A percentile compares a stretch with the other conserved stretches of the same genome.
Evolutionary conservation across 2,329 filamentous ascomycete species (phyloP).

Genomic region (Periconia sp.): DNA sequence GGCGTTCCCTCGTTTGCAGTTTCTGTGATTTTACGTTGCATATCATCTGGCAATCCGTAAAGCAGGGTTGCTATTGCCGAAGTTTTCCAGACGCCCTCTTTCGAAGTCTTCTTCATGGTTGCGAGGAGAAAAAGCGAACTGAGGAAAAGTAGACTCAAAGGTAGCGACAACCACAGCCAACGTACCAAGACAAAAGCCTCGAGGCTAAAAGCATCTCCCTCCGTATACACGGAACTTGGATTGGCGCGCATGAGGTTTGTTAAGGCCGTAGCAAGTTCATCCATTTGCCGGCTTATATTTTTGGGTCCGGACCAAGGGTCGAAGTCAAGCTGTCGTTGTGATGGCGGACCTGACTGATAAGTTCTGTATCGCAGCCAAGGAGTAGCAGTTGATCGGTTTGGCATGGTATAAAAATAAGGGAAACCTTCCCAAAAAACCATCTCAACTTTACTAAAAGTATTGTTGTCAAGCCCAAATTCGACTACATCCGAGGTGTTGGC

Average conservation of each 20-base stretch:
- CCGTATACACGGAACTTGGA: constrained; percentile 1
- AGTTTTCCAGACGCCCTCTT: constrained; percentile 30
- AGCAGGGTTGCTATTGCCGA: constrained; percentile 25
- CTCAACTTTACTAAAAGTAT: no score
- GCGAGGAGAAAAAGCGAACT: constrained; percentile 25
- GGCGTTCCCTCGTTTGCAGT: constrained; percentile 13
- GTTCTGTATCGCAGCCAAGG: no score
- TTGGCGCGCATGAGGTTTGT: constrained; percentile 16
- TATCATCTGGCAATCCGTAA: constrained; percentile 21
- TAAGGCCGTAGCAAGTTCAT: constrained; percentile 17
- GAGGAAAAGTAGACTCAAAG: constrained; percentile 20
- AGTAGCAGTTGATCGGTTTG: no score
- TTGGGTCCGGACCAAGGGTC: no score
- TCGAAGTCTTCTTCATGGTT: constrained; percentile 21
- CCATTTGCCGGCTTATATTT: no score
- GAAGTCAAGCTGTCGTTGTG: no score
- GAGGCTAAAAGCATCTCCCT: constrained; percentile 15
- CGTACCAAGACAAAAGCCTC: constrained; percentile 30
- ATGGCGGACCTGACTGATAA: no score
- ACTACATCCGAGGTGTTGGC: no score
- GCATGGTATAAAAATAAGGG: no score
- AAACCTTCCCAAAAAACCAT: no score
- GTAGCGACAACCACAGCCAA: constrained; percentile 36
- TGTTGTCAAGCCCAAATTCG: no score
- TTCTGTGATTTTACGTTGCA: constrained; percentile 10